These are phyloP conservation scores for Fusarium sp. DNA, from an alignment of 2,329 filamentous ascomycete species.

Conservation along the genomic window DNA sequence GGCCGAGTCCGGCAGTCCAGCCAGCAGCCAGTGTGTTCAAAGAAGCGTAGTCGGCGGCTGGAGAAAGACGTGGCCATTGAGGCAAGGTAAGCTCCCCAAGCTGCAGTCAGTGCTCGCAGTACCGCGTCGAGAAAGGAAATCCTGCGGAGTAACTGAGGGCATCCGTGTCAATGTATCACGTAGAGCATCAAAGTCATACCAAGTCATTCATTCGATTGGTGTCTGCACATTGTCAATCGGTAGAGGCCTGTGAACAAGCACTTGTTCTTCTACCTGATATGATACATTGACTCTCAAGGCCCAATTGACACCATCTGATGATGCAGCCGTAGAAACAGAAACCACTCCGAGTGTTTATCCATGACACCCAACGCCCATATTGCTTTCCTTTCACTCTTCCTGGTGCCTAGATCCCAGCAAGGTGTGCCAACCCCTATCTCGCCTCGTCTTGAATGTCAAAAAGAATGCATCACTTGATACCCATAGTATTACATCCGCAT, in stretches of 20 bases:
- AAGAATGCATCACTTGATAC: background rate
- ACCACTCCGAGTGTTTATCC: conserved; percentile 17
- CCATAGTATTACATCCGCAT: background rate
- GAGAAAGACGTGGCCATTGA: background rate
- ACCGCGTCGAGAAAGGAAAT: background rate
- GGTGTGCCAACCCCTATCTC: background rate
- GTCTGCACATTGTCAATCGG: background rate
- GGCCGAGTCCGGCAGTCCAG: conserved; percentile 22
- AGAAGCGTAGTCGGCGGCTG: background rate
- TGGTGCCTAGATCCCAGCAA: background rate
- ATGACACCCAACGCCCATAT: conserved; percentile 35
- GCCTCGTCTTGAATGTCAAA: background rate
- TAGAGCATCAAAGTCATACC: background rate
- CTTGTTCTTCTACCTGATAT: background rate
- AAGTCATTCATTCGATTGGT: background rate
- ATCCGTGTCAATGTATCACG: background rate
- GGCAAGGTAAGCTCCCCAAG: background rate
- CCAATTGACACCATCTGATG: background rate
- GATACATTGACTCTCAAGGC: conserved; percentile 9
- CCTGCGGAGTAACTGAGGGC: background rate
- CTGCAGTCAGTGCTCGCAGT: background rate
- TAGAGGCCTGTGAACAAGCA: background rate
- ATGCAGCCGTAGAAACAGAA: conserved; percentile 3
- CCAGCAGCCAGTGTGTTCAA: background rate
- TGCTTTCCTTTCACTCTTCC: conserved; percentile 10